Evolutionary conservation across 352 stramenopile species (phyloP).

Genomic region (Saprolegnia parasitica): DNA sequence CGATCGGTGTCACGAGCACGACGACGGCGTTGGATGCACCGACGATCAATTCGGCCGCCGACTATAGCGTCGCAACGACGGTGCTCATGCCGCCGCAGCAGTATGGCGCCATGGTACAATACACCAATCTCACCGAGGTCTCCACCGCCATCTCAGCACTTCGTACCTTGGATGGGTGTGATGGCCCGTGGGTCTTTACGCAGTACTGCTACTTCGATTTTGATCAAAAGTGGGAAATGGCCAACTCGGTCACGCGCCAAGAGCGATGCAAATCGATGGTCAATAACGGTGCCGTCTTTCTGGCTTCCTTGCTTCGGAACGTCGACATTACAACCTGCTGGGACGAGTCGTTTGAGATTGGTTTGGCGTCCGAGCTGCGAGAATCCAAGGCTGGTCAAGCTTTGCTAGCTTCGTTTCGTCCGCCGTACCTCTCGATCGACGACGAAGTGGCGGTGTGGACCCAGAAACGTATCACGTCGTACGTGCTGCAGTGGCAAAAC

Average conservation of each 20-base stretch:
- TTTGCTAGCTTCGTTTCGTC: not conserved
- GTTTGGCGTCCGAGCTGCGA: not conserved
- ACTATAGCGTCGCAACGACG: not conserved
- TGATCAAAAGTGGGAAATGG: conserved; percentile 1
- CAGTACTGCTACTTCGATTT: conserved; percentile 6
- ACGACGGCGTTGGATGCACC: not conserved
- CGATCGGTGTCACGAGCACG: not conserved
- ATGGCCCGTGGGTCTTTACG: not conserved
- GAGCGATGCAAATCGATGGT: not conserved
- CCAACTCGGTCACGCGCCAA: not conserved
- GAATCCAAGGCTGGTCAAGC: not conserved
- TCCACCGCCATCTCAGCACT: not conserved
- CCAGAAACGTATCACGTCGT: not conserved
- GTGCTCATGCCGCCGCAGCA: not conserved
- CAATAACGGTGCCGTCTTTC: not conserved
- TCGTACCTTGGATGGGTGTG: not conserved
- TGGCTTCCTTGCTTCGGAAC: not conserved
- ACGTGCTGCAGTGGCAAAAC: conserved; percentile 14
- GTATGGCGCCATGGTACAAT: not conserved
- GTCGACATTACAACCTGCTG: not conserved
- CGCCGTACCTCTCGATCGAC: not conserved
- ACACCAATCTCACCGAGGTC: not conserved
- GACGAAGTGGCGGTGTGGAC: conserved; percentile 13
- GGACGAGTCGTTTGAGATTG: conserved; percentile 20
- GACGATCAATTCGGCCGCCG: not conserved